A percentile compares a stretch with the other conserved stretches of the same genome.
Conservation (phyloP, 2,329 filamentous ascomycete species). For the Ophiostoma sp. region DNA sequence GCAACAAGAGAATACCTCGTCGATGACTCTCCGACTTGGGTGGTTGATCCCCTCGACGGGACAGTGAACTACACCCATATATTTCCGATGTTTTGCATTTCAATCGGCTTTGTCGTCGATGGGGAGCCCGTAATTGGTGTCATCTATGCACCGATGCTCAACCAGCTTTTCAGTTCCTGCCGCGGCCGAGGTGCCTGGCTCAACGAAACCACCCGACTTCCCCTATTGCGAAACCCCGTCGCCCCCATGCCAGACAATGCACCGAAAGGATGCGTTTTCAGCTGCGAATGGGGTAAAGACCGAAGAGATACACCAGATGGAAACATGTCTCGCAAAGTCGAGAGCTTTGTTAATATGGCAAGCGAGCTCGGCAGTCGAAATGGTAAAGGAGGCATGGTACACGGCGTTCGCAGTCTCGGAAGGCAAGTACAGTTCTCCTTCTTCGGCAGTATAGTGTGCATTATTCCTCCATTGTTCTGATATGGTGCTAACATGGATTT, state of each 20-base stretch:
- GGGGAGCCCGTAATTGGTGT: constrained; percentile 61
- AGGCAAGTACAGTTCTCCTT: not conserved
- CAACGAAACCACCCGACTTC: constrained; percentile 58
- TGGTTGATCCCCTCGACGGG: constrained; percentile 71
- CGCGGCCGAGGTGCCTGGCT: constrained; percentile 62
- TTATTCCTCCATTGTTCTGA: not conserved
- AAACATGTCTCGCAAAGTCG: constrained; percentile 65
- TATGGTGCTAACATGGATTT: not conserved
- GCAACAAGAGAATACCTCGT: constrained; percentile 64
- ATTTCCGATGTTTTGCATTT: constrained; percentile 77
- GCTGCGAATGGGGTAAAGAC: constrained; percentile 77
- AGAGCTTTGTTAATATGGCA: constrained; percentile 72
- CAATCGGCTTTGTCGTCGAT: constrained; percentile 62
- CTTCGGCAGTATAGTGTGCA: not conserved
- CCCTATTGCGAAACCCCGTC: constrained; percentile 54
- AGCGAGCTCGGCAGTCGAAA: constrained; percentile 56
- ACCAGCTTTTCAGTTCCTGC: constrained; percentile 65
- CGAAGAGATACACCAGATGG: constrained; percentile 59
- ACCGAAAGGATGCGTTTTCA: constrained; percentile 64
- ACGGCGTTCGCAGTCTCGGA: constrained; percentile 66
- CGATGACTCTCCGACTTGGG: constrained; percentile 61
- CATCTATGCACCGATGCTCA: constrained; percentile 65
- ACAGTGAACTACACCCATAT: constrained; percentile 78
- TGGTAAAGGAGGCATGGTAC: constrained; percentile 72
- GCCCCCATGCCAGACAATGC: constrained; percentile 59